Percentiles rank a stretch among this genome's conserved stretches.
phyloP scores from a whole-genome alignment of 2,329 filamentous ascomycete species.

The Cytospora mali region DNA sequence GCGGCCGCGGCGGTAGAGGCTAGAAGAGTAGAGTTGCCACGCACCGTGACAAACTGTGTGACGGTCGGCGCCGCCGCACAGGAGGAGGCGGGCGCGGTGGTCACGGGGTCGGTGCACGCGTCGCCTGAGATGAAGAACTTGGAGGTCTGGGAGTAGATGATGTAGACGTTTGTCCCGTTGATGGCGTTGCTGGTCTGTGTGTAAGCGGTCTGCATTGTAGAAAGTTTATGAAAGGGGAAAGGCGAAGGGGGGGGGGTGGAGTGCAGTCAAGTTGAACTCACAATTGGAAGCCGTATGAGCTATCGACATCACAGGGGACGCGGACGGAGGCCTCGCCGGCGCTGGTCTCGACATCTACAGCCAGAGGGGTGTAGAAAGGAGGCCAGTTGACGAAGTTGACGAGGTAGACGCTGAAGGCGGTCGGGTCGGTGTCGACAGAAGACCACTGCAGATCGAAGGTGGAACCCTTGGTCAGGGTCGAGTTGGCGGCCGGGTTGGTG shows the following conservation, averaged over 20 bases:
- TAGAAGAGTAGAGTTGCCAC: constrained; percentile 24
- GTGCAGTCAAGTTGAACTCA: constrained; percentile 26
- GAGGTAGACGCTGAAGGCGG: constrained; percentile 44
- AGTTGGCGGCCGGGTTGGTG: constrained; percentile 38
- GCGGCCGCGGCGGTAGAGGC: constrained; percentile 13
- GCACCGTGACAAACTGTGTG: constrained; percentile 30
- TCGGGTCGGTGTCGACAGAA: constrained; percentile 45
- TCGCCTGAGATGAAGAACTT: constrained; percentile 41
- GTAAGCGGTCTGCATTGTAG: not conserved
- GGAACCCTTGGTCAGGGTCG: constrained; percentile 41
- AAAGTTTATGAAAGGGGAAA: not conserved
- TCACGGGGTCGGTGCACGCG: constrained; percentile 35
- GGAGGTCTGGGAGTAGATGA: constrained; percentile 46
- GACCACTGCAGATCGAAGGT: constrained; percentile 41
- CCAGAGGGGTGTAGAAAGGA: constrained; percentile 43
- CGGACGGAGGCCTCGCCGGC: constrained; percentile 39
- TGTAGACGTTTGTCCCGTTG: constrained; percentile 49
- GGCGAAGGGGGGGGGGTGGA: too few relatives aligned
- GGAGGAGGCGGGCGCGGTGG: constrained; percentile 29
- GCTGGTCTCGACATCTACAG: constrained; percentile 39
- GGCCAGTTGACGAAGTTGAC: constrained; percentile 50
- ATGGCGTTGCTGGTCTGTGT: constrained; percentile 41
- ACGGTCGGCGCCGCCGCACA: constrained; percentile 35
- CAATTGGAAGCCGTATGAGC: constrained; percentile 45
- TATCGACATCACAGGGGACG: constrained; percentile 42